phyloP scores from a whole-genome alignment of 768 basidiomycete species.

The Mycena amicta region DNA sequence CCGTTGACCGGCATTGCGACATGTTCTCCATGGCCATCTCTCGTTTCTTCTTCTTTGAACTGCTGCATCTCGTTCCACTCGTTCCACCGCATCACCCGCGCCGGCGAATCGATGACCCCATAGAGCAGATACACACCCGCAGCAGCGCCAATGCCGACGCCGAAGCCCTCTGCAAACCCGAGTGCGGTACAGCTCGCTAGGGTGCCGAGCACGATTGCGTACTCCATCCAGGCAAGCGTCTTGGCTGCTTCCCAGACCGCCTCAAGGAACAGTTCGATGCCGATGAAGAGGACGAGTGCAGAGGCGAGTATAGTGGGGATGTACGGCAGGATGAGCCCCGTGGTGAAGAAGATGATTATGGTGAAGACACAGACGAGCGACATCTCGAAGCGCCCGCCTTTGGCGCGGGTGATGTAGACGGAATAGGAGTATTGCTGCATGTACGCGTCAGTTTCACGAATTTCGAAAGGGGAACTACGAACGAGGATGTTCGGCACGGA shows the following conservation, averaged over 20 bases:
- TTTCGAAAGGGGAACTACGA: neutral
- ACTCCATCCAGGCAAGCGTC: constrained; percentile 24
- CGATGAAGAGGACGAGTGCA: constrained; percentile 27
- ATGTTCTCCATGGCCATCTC: neutral
- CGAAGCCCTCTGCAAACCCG: constrained; percentile 30
- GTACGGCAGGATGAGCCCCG: constrained; percentile 24
- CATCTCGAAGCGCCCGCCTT: constrained; percentile 28
- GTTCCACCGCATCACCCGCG: constrained; percentile 23
- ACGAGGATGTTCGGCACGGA: constrained; percentile 27
- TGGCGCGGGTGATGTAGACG: constrained; percentile 26
- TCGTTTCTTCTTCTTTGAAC: neutral
- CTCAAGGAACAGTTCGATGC: constrained; percentile 27
- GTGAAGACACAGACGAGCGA: constrained; percentile 21
- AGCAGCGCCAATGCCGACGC: constrained; percentile 27
- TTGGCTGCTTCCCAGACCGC: constrained; percentile 27
- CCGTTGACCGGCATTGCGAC: constrained; percentile 4
- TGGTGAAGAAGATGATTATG: constrained; percentile 19
- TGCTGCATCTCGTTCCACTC: constrained; percentile 24
- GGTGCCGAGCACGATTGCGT: constrained; percentile 24
- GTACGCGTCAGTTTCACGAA: too few species aligned
- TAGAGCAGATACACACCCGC: constrained; percentile 23
- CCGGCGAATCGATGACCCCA: constrained; percentile 26
- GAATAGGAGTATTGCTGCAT: constrained; percentile 24
- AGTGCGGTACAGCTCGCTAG: constrained; percentile 25
- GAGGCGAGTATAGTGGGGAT: constrained; percentile 28